Base-by-base conservation (phyloP, 768 basidiomycete genomes). In the Zangia roseola region DNA sequence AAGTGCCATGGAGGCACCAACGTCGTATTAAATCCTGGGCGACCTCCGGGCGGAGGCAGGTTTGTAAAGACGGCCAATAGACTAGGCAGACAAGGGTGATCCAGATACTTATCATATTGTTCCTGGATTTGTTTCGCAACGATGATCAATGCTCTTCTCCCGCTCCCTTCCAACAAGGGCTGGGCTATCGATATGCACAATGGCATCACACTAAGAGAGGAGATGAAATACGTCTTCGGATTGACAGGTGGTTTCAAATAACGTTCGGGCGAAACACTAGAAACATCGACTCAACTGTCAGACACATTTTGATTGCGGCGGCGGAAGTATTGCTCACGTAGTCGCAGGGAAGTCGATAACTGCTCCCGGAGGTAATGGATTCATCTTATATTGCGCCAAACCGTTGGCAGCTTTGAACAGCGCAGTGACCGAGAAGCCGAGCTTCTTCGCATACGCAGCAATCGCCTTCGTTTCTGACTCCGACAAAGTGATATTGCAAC, bases 181-280 rank as follows among this genome's bases (percentile, higher is more conserved):
- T 2, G 37, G 6, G 45, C 10, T 53, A 61, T 58, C 25, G 60
- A 57, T 17, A 60, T 49, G 16, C 59, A 50, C 37, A 45, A 20
- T 1, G 59, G 59, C 6, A 60, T 20, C 17, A 54, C 0, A 10
- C 40, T 42, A 7, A 52, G 52, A 1, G 59, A 51, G 2, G 59
- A 50, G 36, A 60, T 45, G 21, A 60, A 36, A 28, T 61, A 56
- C 4, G 50, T 61, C 41, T 5, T 50, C 13, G 58, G 58, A 10
- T 60, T 8, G 19, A 59, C 43, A 4, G 48, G 58, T 14, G 50
- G 50, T 28, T 51, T 58, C 35, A 60, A 31, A 37, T 49, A 55
- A 2, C 59, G 55, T 21, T 60, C 59, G 19, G 61, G 53, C n/a
- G 53, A 45, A 16, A 45, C 48, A 6, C 59, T 58, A 12, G 16